These are phyloP conservation scores for Erodium chrysanthum DNA, from an alignment of 441 rosid genomes.

Conservation along the genomic window DNA sequence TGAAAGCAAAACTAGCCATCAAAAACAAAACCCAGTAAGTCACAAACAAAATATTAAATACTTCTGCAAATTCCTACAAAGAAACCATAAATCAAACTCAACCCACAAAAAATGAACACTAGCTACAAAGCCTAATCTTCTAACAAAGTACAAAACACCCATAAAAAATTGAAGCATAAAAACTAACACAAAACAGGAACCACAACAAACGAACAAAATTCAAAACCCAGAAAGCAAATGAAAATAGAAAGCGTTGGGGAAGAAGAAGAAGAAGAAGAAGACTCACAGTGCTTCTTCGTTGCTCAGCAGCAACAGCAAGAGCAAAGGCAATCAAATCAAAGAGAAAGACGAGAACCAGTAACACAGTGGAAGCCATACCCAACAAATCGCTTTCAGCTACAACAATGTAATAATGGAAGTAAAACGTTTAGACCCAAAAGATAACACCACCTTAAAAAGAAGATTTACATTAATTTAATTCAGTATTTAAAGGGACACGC, in stretches of 20 bases:
- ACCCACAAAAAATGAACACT: neutral
- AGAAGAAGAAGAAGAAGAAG: slow-evolving; percentile 3
- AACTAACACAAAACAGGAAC: neutral
- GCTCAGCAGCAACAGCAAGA: slow-evolving; percentile 91
- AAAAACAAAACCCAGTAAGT: neutral
- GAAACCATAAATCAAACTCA: neutral
- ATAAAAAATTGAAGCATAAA: neutral
- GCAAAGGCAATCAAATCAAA: slow-evolving; percentile 72
- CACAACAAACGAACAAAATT: neutral
- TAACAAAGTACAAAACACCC: neutral
- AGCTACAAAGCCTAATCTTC: neutral
- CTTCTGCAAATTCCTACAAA: neutral
- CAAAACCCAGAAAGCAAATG: neutral
- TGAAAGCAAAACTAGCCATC: slow-evolving; percentile 12
- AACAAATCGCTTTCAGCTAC: neutral
- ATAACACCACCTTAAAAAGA: neutral
- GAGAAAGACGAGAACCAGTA: slow-evolving; percentile 54
- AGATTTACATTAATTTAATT: neutral
- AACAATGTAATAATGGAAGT: neutral
- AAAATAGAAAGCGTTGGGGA: neutral
- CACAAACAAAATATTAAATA: neutral
- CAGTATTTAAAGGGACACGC: neutral
- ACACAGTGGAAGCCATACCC: slow-evolving; percentile 54
- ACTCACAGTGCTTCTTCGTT: slow-evolving; percentile 70
- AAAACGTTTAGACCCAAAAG: neutral